Base-by-base conservation (phyloP, 1,139 yeast genomes). In the Yamadazyma jaroonii region DNA sequence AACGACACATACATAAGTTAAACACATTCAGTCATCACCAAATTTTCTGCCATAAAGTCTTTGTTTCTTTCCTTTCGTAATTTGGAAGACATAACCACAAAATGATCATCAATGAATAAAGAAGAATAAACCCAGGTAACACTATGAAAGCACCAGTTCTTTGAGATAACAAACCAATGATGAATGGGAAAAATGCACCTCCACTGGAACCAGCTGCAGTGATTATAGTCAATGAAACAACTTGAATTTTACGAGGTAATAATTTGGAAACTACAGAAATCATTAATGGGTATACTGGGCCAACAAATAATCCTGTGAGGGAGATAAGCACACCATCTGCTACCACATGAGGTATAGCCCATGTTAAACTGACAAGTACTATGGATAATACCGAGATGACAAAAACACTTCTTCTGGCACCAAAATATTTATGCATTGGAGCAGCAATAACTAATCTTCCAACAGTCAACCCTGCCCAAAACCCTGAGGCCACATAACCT, bases 401-500 rank as follows among this genome's bases (percentile, higher is more conserved):
- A 4, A 66, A 53, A 10, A 74, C 70, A 2, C 77, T 67, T 42
- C 79, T 56, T 47, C 81, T 63, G n/a, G 72, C 68, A 0, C 83
- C 82, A 20, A 72, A 37, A n/a, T 46, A 45, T 22, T 59, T 60
- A 43, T 74, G 73, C 9, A 71, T 47, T 1, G 62, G 59, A 15
- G 67, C 53, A 2, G 79, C 72, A 22, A 80, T 58, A 6, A 67
- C 44, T 22, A 82, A 58, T 36, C 89, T 56, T 1, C 88, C 88
- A 3, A 79, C 27, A 0, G 87, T 79, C 26, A 83, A 60, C 6
- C 89, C 90, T 9, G 72, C 79, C 89, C 88, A 83, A 48, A 75
- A 81, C 0, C 88, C 88, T 7, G 87, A 77, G 2, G 84, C 76
- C 23, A 81, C 81, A 50, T 80, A 81, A 13, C 88, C 87, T 39